Conservation (phyloP, 176 grass and related monocot genomes). For the Carex myosuroides region DNA sequence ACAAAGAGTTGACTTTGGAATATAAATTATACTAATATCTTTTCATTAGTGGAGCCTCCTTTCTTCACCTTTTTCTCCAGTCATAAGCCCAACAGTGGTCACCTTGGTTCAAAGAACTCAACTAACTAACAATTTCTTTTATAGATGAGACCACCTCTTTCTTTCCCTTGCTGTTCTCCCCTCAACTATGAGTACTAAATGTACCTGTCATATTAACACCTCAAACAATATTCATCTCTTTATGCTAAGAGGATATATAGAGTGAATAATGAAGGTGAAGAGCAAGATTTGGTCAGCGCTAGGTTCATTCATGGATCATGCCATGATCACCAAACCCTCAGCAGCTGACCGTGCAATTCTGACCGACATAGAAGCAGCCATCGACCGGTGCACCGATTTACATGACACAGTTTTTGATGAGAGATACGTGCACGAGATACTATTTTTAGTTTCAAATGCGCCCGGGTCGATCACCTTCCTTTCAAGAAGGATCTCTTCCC, state of each 20-base stretch:
- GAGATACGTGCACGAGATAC: constrained; percentile 69
- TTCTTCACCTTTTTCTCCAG: constrained; percentile 29
- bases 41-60: constrained; percentile 24
- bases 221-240: not conserved
- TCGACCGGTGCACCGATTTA: constrained; percentile 51
- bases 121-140: constrained; percentile 22
- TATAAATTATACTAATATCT: constrained; percentile 36
- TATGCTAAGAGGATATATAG: constrained; percentile 32
- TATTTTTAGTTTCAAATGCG: constrained; percentile 89
- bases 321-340: not conserved
- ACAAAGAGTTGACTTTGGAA: constrained; percentile 86
- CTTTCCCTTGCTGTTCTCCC: constrained; percentile 1
- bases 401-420: constrained; percentile 28
- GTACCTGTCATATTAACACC: constrained; percentile 9
- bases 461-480: constrained; percentile 87
- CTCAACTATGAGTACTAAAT: constrained; percentile 18
- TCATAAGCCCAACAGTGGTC: constrained; percentile 43
- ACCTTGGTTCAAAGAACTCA: constrained; percentile 34
- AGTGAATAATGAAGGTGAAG: constrained; percentile 71
- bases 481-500: constrained; percentile 57
- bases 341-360: constrained; percentile 44
- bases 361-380: constrained; percentile 51
- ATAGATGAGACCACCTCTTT: constrained; percentile 32
- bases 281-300: constrained; percentile 65
- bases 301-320: constrained; percentile 64